Conservation (phyloP, 495 filamentous ascomycete genomes). For the Massariosphaeria phaeospora region DNA sequence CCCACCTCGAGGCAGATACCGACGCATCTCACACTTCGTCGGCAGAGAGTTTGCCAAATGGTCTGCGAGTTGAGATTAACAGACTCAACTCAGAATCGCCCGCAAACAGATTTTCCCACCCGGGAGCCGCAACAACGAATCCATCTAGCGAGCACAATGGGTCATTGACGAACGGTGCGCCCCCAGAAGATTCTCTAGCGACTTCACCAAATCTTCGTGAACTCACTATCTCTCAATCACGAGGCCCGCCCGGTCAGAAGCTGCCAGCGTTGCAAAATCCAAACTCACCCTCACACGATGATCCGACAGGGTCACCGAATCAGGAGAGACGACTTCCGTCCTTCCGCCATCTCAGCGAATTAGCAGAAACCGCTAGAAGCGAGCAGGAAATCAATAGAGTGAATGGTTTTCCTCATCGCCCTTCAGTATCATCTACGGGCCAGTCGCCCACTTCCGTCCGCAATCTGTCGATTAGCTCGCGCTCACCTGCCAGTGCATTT, state of each 20-base stretch:
- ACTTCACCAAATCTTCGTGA: slow-evolving; percentile 32
- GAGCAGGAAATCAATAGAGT: slow-evolving; percentile 26
- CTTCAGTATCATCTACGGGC: slow-evolving; percentile 31
- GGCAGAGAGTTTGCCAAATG: slow-evolving; percentile 10
- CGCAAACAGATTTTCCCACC: slow-evolving; percentile 7
- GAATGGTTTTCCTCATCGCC: slow-evolving; percentile 31
- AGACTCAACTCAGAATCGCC: slow-evolving; percentile 14
- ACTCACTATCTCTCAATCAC: slow-evolving; percentile 25
- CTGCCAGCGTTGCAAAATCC: slow-evolving; percentile 31
- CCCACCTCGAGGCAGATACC: slow-evolving; percentile 3
- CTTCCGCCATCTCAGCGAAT: slow-evolving; percentile 33
- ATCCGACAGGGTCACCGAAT: slow-evolving; percentile 25
- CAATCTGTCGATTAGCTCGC: slow-evolving; percentile 25
- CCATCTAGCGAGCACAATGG: slow-evolving; percentile 17
- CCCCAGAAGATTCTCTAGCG: slow-evolving; percentile 25
- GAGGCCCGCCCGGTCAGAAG: slow-evolving; percentile 30
- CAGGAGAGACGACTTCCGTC: slow-evolving; percentile 23
- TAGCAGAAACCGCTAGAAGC: slow-evolving; percentile 35
- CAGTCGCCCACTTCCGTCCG: slow-evolving; percentile 30
- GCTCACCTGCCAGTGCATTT: slow-evolving; percentile 28
- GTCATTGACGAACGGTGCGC: slow-evolving; percentile 19
- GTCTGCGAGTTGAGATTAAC: slow-evolving; percentile 1
- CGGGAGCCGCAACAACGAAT: slow-evolving; percentile 19
- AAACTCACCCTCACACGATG: slow-evolving; percentile 26
- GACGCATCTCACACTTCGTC: slow-evolving; percentile 9